phyloP scores from a whole-genome alignment of 495 filamentous ascomycete species.

The Lasiosphaeris hirsuta region DNA sequence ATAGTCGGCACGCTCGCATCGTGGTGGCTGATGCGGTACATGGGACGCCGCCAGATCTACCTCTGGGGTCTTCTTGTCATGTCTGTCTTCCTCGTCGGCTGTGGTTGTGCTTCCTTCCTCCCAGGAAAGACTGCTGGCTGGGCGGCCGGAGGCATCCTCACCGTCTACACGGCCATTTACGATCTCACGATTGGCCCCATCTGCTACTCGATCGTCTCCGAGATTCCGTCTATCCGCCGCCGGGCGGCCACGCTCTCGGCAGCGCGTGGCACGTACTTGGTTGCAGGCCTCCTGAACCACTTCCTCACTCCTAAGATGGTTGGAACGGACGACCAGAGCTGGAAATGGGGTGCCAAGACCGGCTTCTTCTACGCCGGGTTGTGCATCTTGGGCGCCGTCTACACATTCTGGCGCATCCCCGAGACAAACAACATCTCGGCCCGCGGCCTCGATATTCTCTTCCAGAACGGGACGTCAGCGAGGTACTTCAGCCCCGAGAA shows the following conservation, averaged over 20 bases:
- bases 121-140: slow-evolving; percentile 30
- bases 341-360: slow-evolving; percentile 51
- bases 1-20: slow-evolving; percentile 50
- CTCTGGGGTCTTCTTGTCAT: slow-evolving; percentile 46
- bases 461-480: slow-evolving; percentile 42
- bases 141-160: slow-evolving; percentile 52
- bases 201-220: slow-evolving; percentile 58
- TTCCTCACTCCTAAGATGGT: slow-evolving; percentile 51
- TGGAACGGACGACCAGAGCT: slow-evolving; percentile 38
- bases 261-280: slow-evolving; percentile 55
- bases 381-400: slow-evolving; percentile 43
- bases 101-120: slow-evolving; percentile 25
- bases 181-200: slow-evolving; percentile 58
- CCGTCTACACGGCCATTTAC: slow-evolving; percentile 49
- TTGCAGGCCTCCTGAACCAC: slow-evolving; percentile 43
- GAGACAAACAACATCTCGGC: slow-evolving; percentile 48
- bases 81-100: slow-evolving; percentile 37
- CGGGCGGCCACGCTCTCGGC: slow-evolving; percentile 54
- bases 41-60: slow-evolving; percentile 53
- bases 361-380: slow-evolving; percentile 57
- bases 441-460: slow-evolving; percentile 57
- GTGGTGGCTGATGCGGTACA: slow-evolving; percentile 49
- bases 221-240: slow-evolving; percentile 52
- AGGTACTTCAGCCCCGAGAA: slow-evolving; percentile 3
- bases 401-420: slow-evolving; percentile 41